These are phyloP conservation scores for Phlegmacium glaucopus DNA, from an alignment of 768 basidiomycete species.

Conservation along the genomic window DNA sequence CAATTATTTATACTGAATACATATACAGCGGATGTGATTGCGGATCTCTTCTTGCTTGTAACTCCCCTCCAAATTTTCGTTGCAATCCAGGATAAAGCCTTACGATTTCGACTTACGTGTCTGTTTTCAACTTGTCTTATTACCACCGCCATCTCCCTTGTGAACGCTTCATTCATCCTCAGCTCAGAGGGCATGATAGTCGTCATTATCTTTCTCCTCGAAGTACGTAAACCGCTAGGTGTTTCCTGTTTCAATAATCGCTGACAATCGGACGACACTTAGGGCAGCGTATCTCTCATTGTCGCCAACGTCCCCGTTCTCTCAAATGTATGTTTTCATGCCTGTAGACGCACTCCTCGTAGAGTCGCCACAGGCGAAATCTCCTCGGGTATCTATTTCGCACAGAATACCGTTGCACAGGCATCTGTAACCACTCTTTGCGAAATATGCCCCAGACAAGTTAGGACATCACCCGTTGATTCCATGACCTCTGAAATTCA, in stretches of 20 bases:
- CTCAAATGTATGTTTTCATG: slow-evolving; percentile 24
- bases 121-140: slow-evolving; percentile 44
- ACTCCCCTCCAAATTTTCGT: slow-evolving; percentile 11
- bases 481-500: too few relatives aligned
- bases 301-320: slow-evolving; percentile 40
- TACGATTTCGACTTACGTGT: slow-evolving; percentile 9
- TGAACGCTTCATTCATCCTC: slow-evolving; percentile 43
- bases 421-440: too few relatives aligned
- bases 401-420: too few relatives aligned
- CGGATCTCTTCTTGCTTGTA: slow-evolving; percentile 7
- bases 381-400: too few relatives aligned
- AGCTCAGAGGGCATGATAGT: slow-evolving; percentile 21
- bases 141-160: slow-evolving; percentile 45
- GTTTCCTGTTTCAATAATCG: neutral
- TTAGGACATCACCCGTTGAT: too few relatives aligned
- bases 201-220: slow-evolving; percentile 38
- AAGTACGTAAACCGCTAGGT: slow-evolving; percentile 25
- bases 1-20: neutral
- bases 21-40: slow-evolving; percentile 10
- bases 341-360: too few relatives aligned
- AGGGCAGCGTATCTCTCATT: slow-evolving; percentile 33
- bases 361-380: too few relatives aligned
- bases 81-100: slow-evolving; percentile 10
- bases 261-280: neutral
- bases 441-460: too few relatives aligned